These are phyloP conservation scores for Erigeron canadensis DNA, from an alignment of 129 eudicot genomes.

Conservation along the genomic window DNA sequence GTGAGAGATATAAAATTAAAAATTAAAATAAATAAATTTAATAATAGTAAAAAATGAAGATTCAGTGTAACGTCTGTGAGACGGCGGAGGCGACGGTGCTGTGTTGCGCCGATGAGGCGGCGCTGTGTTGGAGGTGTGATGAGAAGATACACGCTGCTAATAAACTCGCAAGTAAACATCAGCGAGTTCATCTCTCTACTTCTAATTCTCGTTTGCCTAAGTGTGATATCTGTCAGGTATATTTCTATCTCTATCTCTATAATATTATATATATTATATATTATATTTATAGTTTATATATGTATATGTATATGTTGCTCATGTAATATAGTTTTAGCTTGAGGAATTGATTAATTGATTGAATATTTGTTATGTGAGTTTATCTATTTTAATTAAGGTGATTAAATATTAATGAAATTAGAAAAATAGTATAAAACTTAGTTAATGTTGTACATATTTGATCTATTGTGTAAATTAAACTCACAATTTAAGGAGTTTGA, in stretches of 20 bases:
- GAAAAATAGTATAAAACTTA: too few relatives aligned
- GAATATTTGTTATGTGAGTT: not conserved
- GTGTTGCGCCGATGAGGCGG: slow-evolving; percentile 98
- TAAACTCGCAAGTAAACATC: slow-evolving; percentile 87
- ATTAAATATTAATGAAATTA: not conserved
- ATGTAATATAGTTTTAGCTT: not conserved
- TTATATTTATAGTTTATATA: too few relatives aligned
- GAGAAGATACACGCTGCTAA: slow-evolving; percentile 85
- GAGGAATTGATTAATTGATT: not conserved
- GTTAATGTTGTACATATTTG: too few relatives aligned
- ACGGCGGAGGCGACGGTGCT: slow-evolving; percentile 75
- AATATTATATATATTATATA: too few relatives aligned
- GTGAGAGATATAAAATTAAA: not conserved
- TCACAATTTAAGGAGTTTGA: slow-evolving; percentile 2
- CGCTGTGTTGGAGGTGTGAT: slow-evolving; percentile 70
- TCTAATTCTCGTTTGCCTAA: slow-evolving; percentile 64
- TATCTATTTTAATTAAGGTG: not conserved
- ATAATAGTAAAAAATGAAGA: slow-evolving; percentile 67
- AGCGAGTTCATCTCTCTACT: slow-evolving; percentile 56
- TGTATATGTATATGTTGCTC: too few relatives aligned
- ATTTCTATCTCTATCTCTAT: not conserved
- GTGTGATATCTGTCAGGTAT: slow-evolving; percentile 96
- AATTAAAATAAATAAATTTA: slow-evolving; percentile 6
- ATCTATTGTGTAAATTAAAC: not conserved
- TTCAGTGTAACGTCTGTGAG: slow-evolving; percentile 89